A percentile compares a stretch with the other conserved stretches of the same genome.
Evolutionary conservation across 306 rosid species (phyloP).

Genomic region (Begonia fuchsioides): DNA sequence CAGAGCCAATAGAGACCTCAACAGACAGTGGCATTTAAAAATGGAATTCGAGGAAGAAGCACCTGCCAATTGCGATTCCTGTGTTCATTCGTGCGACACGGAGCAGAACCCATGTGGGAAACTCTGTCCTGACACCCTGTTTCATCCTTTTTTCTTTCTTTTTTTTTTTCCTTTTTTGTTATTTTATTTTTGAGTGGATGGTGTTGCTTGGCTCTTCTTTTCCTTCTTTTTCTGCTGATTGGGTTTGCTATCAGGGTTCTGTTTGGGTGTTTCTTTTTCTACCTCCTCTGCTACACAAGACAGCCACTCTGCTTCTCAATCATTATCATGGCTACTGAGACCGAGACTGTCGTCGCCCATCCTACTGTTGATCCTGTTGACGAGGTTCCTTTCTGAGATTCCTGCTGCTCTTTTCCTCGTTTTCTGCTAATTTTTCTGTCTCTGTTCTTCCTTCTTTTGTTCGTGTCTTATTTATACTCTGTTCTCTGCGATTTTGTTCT

Average conservation of each 20-base stretch:
- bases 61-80: neutral
- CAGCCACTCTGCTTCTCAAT: constrained; percentile 5
- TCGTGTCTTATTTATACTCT: neutral
- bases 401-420: neutral
- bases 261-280: constrained; percentile 6
- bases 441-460: neutral
- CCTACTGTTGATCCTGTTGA: constrained; percentile 4
- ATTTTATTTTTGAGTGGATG: constrained; percentile 6
- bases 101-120: constrained; percentile 3
- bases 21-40: neutral
- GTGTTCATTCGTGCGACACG: constrained; percentile 2
- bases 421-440: neutral
- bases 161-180: neutral
- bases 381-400: constrained; percentile 4
- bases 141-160: constrained; percentile 1
- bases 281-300: neutral
- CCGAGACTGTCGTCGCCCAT: constrained; percentile 8
- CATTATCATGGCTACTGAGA: constrained; percentile 15
- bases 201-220: neutral
- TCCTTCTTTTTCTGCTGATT: too few relatives aligned
- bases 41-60: neutral
- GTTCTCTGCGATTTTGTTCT: too few relatives aligned
- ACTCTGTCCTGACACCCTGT: constrained; percentile 10
- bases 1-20: too few relatives aligned
- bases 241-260: neutral